Base-by-base conservation (phyloP, 768 basidiomycete genomes). In the Amanita exitialis region DNA sequence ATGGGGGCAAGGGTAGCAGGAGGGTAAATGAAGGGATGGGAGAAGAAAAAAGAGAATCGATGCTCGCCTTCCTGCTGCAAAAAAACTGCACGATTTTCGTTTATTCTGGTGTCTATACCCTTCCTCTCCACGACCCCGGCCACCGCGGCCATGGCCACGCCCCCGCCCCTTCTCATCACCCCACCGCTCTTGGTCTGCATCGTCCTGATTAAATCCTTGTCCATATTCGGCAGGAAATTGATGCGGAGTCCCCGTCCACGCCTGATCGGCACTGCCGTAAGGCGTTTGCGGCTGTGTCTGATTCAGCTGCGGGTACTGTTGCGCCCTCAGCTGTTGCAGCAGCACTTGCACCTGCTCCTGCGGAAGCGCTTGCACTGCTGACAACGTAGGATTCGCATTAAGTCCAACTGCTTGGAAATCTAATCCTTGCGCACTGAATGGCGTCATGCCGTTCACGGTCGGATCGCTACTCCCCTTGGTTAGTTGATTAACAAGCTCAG, bases 61-160 rank as follows among this genome's bases (percentile, higher is more conserved):
- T 79, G 84, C 88, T 90, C 82, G 85, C 88, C 87, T 90, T 87
- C 87, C 88, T 79, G 81, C 77, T 72, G 79, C 79, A 79, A 82
- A 90, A 75, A 90, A 90, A 77, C 75, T 84, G 85, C 88, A 90
- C 70, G 84, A 82, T 82, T 79, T 82, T 82, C 83, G 80, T 81
- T 82, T 88, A 79, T 72, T 86, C 42, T 50, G 38, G 69, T 77
- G 76, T 83, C 77, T 85, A 83, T 74, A 79, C 54, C 75, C 77
- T 39, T 77, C 77, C 36, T 74, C 77, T 53, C 72, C 74, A 49
- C 67, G 62, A 53, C 79, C 72, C 53, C 73, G 62, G 44, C 79
- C 77, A 51, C 82, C 80, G 49, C 81, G 69, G 34, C 85, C 79
- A 46, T 80, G 70, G 39, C 76, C 76, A 47, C 80, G 71, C 41